Conservation (phyloP, 1,284 basidiomycete genomes). For the Pterulicium gracile region DNA sequence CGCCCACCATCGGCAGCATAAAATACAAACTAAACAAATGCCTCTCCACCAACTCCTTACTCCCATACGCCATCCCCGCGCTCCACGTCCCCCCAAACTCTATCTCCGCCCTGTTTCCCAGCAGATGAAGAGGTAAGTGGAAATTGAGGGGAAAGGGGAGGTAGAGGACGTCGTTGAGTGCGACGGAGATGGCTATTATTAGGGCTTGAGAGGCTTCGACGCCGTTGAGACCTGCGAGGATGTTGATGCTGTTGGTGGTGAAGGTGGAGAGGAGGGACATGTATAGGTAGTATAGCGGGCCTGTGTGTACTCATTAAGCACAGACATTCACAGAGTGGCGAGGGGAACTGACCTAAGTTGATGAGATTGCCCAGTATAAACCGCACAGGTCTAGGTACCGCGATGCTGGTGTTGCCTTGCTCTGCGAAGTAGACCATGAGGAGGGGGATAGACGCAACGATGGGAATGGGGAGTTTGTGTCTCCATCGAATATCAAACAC, state of each 20-base stretch:
- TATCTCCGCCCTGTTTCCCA: conserved; percentile 55
- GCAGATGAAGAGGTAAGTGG: conserved; percentile 55
- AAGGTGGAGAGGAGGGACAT: conserved; percentile 96
- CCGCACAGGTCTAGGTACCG: conserved; percentile 78
- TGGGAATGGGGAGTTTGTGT: conserved; percentile 94
- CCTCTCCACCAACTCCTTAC: conserved; percentile 77
- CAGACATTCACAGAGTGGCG: not conserved
- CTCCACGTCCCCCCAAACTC: conserved; percentile 69
- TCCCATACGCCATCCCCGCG: conserved; percentile 79
- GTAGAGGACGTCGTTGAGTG: conserved; percentile 88
- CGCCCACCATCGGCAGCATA: conserved; percentile 89
- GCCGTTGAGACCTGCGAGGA: conserved; percentile 96
- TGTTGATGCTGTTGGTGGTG: conserved; percentile 97
- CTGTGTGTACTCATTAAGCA: conserved; percentile 26
- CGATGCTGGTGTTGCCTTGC: conserved; percentile 87
- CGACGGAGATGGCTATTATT: conserved; percentile 85
- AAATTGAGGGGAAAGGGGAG: conserved; percentile 74
- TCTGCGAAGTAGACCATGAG: conserved; percentile 96
- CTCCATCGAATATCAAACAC: conserved; percentile 98
- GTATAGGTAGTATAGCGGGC: conserved; percentile 92
- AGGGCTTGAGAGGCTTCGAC: conserved; percentile 91
- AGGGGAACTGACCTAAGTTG: conserved; percentile 64
- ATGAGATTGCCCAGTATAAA: conserved; percentile 67
- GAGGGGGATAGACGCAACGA: conserved; percentile 91
- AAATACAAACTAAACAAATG: conserved; percentile 95